Percentiles rank a stretch among this genome's conserved stretches.
phyloP scores from a whole-genome alignment of 1,284 basidiomycete species.

The Leccinum pseudoinsigne region DNA sequence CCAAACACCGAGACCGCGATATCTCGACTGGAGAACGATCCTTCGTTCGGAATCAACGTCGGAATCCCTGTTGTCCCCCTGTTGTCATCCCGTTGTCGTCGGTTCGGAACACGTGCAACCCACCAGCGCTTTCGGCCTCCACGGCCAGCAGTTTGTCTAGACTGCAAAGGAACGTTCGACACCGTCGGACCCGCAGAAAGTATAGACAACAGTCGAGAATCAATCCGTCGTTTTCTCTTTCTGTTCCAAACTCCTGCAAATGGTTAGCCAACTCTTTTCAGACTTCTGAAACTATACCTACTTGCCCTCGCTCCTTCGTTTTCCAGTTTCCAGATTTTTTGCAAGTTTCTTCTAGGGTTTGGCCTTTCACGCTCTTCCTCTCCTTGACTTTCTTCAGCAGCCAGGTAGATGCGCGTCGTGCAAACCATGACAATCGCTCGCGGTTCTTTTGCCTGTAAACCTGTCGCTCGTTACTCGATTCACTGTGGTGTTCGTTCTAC shows the following conservation, averaged over 20 bases:
- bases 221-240: slow-evolving; percentile 58
- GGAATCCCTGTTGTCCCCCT: slow-evolving; percentile 28
- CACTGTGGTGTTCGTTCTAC: slow-evolving; percentile 20
- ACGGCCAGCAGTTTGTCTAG: slow-evolving; percentile 65
- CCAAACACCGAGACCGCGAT: slow-evolving; percentile 44
- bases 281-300: slow-evolving; percentile 25
- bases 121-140: slow-evolving; percentile 52
- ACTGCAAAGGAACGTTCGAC: slow-evolving; percentile 54
- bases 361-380: slow-evolving; percentile 57
- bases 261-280: slow-evolving; percentile 6
- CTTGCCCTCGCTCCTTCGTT: slow-evolving; percentile 44
- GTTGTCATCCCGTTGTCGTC: slow-evolving; percentile 18
- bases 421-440: slow-evolving; percentile 59
- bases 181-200: slow-evolving; percentile 39
- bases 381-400: slow-evolving; percentile 64
- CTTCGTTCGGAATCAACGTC: slow-evolving; percentile 28
- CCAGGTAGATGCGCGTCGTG: slow-evolving; percentile 71
- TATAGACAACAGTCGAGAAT: slow-evolving; percentile 74
- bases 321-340: slow-evolving; percentile 60
- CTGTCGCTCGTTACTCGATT: slow-evolving; percentile 6
- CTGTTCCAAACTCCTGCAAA: slow-evolving; percentile 24
- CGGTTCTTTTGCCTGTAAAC: slow-evolving; percentile 61
- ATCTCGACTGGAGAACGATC: slow-evolving; percentile 40
- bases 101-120: slow-evolving; percentile 19
- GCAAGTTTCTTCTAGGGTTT: slow-evolving; percentile 66